phyloP scores from a whole-genome alignment of 441 rosid species.

The Croton setiger region DNA sequence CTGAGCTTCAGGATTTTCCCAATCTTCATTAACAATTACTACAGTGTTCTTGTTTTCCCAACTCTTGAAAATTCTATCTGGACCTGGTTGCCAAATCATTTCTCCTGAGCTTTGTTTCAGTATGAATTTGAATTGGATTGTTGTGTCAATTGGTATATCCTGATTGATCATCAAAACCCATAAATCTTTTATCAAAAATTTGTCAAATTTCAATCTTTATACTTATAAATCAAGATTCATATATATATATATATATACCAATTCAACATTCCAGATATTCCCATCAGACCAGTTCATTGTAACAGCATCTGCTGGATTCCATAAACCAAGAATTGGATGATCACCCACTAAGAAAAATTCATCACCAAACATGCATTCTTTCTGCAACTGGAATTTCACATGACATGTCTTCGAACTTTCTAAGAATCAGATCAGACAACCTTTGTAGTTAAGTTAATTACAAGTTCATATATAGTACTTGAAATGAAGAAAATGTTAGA shows the following conservation, averaged over 20 bases:
- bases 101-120: constrained; percentile 23
- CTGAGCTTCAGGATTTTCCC: constrained; percentile 39
- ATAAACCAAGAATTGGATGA: constrained; percentile 34
- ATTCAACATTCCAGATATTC: constrained; percentile 40
- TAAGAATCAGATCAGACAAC: not conserved
- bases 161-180: constrained; percentile 11
- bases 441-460: not conserved
- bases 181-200: not conserved
- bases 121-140: constrained; percentile 40
- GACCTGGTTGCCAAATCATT: constrained; percentile 49
- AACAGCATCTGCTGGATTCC: constrained; percentile 38
- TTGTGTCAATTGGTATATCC: constrained; percentile 31
- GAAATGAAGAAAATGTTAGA: not conserved
- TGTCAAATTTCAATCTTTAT: no score
- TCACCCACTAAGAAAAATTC: constrained; percentile 41
- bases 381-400: constrained; percentile 41
- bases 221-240: no score
- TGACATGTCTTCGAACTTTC: constrained; percentile 29
- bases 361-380: constrained; percentile 39
- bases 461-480: not conserved
- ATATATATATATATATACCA: constrained; percentile 23
- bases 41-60: constrained; percentile 35
- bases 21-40: constrained; percentile 36
- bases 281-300: constrained; percentile 48
- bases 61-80: constrained; percentile 35